Percentiles rank a stretch among this genome's conserved stretches.
phyloP scores from a whole-genome alignment of 441 rosid genomes.

The Corymbia citriodora region DNA sequence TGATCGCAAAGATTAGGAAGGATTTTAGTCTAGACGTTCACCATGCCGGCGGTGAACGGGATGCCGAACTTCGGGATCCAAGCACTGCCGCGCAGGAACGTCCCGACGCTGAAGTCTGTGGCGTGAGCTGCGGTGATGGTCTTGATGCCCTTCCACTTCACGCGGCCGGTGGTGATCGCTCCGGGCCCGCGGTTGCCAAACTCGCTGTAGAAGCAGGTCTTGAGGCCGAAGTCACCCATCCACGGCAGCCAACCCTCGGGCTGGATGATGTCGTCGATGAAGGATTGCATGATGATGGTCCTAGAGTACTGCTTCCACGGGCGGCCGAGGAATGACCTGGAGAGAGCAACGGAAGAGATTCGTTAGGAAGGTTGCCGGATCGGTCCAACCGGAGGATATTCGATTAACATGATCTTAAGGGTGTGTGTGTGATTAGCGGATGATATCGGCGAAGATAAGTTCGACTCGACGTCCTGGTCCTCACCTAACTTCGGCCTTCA shows the following conservation, averaged over 20 bases:
- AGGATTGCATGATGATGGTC: not conserved
- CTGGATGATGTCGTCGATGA: not conserved
- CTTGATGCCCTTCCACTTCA: not conserved
- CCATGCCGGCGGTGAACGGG: not conserved
- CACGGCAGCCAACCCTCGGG: not conserved
- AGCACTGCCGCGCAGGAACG: not conserved
- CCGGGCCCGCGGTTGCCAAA: not conserved
- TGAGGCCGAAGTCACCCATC: not conserved
- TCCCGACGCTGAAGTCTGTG: not conserved
- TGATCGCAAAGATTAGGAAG: not conserved
- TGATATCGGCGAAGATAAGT: not conserved
- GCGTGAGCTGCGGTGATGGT: not conserved
- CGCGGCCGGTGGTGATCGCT: not conserved
- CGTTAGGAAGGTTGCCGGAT: not conserved
- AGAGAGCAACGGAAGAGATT: not conserved
- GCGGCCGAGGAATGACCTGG: not conserved
- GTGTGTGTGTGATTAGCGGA: not conserved
- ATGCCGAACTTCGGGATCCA: not conserved
- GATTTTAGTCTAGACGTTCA: not conserved
- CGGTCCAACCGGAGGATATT: not conserved
- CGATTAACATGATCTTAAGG: not conserved
- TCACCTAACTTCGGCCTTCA: constrained; percentile 26
- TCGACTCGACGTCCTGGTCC: not conserved
- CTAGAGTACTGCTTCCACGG: not conserved
- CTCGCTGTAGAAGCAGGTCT: not conserved